Evolutionary conservation across 352 stramenopile species (phyloP).

Genomic region (Elongisporangium anandrum): DNA sequence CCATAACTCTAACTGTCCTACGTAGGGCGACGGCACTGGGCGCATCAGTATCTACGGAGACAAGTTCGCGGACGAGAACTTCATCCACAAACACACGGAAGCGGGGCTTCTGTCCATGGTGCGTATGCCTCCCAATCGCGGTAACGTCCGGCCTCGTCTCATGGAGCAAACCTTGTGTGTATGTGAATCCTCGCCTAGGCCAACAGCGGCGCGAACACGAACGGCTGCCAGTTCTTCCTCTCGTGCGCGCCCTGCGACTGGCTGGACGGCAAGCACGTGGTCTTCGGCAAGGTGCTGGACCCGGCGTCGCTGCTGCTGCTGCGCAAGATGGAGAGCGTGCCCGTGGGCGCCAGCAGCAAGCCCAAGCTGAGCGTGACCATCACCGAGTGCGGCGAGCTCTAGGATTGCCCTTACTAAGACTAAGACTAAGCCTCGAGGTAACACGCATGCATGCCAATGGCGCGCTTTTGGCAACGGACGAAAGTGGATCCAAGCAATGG

Average conservation of each 20-base stretch:
- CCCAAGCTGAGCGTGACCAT: constrained; percentile 85
- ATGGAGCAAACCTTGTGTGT: not conserved
- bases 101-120: constrained; percentile 82
- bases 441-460: no score
- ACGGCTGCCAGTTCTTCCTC: constrained; percentile 96
- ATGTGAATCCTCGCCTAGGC: constrained; percentile 49
- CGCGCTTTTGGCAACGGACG: no score
- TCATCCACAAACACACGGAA: constrained; percentile 81
- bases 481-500: no score
- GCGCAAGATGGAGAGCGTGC: constrained; percentile 91
- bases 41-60: constrained; percentile 87
- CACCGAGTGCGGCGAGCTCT: constrained; percentile 89
- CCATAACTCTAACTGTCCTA: not conserved
- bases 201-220: constrained; percentile 93
- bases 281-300: constrained; percentile 94
- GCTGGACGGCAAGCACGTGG: constrained; percentile 96
- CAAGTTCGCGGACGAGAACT: constrained; percentile 85
- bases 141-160: not conserved
- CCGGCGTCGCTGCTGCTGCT: constrained; percentile 79
- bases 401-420: constrained; percentile 11
- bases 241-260: constrained; percentile 92
- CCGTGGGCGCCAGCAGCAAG: constrained; percentile 77
- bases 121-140: constrained; percentile 4
- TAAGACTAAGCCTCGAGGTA: no score
- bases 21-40: constrained; percentile 72